Conservation (phyloP, 2,329 filamentous ascomycete species). For the Fusarium domesticum region DNA sequence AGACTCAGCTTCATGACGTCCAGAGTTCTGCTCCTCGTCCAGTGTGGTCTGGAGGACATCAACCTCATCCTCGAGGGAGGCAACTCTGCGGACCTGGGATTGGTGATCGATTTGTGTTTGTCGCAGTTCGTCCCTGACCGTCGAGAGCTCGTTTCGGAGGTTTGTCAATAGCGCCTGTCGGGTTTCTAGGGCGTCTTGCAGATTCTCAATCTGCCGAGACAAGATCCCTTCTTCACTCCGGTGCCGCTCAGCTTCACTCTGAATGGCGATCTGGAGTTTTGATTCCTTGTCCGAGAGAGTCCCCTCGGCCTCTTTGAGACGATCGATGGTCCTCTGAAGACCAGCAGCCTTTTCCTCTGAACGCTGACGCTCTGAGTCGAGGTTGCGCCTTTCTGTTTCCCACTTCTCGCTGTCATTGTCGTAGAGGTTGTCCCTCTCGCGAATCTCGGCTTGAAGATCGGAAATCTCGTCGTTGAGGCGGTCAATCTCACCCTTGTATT, state of each 20-base stretch:
- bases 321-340: constrained; percentile 68
- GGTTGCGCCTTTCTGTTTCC: constrained; percentile 60
- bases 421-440: constrained; percentile 67
- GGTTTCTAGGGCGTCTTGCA: constrained; percentile 67
- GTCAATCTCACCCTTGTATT: constrained; percentile 46
- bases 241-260: constrained; percentile 70
- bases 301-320: constrained; percentile 65
- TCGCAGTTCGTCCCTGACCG: constrained; percentile 67
- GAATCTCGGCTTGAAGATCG: constrained; percentile 60
- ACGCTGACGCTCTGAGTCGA: constrained; percentile 63
- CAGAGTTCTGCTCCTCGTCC: constrained; percentile 27
- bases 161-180: constrained; percentile 64
- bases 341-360: constrained; percentile 66
- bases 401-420: constrained; percentile 70
- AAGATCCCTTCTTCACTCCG: constrained; percentile 68
- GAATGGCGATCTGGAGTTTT: constrained; percentile 64
- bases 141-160: constrained; percentile 63
- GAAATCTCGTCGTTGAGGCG: constrained; percentile 58
- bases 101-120: constrained; percentile 62
- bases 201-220: constrained; percentile 68
- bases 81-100: constrained; percentile 60
- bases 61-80: constrained; percentile 72
- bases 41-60: constrained; percentile 59
- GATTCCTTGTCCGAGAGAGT: constrained; percentile 65
- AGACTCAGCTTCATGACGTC: constrained; percentile 39